Conservation (phyloP, 2,329 filamentous ascomycete genomes). For the Hypoxylon sp. region DNA sequence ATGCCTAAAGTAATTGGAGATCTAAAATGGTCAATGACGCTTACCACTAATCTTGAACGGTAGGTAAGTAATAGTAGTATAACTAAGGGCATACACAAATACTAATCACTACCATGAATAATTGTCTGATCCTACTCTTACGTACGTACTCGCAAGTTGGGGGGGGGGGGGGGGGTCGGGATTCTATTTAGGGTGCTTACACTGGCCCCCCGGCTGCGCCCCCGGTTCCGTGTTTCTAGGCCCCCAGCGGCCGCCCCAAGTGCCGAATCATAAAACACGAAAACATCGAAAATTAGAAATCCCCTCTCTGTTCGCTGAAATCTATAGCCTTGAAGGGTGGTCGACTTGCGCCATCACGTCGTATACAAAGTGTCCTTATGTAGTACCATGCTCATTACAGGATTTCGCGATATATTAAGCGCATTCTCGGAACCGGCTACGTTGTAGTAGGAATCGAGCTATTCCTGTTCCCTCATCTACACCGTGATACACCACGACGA, state of each 20-base stretch:
- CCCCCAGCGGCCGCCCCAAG: not conserved
- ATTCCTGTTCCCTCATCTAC: conserved; percentile 20
- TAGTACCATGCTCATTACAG: conserved; percentile 1
- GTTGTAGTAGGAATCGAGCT: conserved; percentile 13
- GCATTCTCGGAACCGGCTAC: not conserved
- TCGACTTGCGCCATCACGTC: not conserved
- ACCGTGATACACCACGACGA: conserved; percentile 8
- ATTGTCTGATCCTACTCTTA: not conserved
- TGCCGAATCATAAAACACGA: not conserved
- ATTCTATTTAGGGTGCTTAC: conserved; percentile 7
- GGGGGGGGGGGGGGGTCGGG: not conserved
- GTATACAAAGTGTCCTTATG: not conserved
- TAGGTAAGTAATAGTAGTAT: not conserved
- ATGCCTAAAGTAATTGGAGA: not conserved
- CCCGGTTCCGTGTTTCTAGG: not conserved
- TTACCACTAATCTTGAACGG: not conserved
- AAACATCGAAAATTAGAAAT: not conserved
- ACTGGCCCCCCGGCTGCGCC: not conserved
- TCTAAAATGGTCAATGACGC: not conserved
- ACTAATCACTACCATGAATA: not conserved
- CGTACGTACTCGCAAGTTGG: not conserved
- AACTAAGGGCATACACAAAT: not conserved
- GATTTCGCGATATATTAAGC: not conserved
- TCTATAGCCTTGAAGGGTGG: not conserved
- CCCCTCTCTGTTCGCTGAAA: not conserved